phyloP scores from a whole-genome alignment of 2,329 filamentous ascomycete species.

The Venturia nashicola region DNA sequence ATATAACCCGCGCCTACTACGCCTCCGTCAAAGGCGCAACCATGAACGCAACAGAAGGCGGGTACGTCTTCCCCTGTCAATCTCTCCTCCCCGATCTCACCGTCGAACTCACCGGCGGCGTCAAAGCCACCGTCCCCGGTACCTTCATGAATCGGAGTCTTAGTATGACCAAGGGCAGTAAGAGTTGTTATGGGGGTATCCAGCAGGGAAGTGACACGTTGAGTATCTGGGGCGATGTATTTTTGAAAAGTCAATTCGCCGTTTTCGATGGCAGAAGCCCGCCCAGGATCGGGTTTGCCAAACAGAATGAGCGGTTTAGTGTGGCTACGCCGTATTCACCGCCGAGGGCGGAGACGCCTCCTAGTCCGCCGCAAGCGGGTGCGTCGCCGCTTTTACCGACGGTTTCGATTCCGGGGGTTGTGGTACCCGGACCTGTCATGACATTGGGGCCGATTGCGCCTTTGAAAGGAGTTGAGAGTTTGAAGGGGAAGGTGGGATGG shows the following conservation, averaged over 20 bases:
- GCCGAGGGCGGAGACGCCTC: not conserved
- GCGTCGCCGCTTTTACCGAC: not conserved
- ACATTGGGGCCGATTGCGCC: not conserved
- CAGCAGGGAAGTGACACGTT: slow-evolving; percentile 31
- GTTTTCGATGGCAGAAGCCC: slow-evolving; percentile 47
- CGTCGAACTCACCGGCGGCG: slow-evolving; percentile 35
- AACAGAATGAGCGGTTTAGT: slow-evolving; percentile 16
- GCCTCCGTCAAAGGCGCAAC: slow-evolving; percentile 38
- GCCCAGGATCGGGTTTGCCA: slow-evolving; percentile 33
- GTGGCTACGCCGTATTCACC: not conserved
- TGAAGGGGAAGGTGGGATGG: not conserved
- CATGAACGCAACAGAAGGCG: slow-evolving; percentile 36
- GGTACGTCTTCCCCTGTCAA: slow-evolving; percentile 43
- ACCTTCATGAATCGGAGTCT: not conserved
- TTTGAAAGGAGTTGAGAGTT: not conserved
- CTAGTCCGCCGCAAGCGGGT: not conserved
- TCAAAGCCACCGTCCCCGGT: slow-evolving; percentile 3
- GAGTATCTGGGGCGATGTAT: slow-evolving; percentile 61
- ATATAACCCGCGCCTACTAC: slow-evolving; percentile 49
- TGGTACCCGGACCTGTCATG: not conserved
- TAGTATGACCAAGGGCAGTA: not conserved
- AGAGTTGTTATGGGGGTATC: slow-evolving; percentile 61
- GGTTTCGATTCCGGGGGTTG: not conserved
- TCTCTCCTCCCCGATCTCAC: slow-evolving; percentile 40
- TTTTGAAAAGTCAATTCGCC: slow-evolving; percentile 66